Conservation (phyloP, 1,139 yeast species). For the Trichomonascaceae sp. region DNA sequence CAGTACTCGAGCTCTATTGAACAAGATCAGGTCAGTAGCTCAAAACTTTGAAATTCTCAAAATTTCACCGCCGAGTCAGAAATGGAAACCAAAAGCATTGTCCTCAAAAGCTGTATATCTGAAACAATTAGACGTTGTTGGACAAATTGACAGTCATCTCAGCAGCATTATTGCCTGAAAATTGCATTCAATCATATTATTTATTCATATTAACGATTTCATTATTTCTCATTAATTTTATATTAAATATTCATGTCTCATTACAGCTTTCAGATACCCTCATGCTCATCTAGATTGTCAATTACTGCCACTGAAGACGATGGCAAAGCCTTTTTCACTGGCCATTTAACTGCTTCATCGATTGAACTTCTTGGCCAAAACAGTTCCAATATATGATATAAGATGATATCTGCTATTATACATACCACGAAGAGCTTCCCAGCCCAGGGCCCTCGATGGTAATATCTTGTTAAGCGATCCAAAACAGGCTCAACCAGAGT, state of each 20-base stretch:
- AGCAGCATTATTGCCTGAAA: not conserved
- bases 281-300: not conserved
- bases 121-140: not conserved
- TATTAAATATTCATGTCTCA: not conserved
- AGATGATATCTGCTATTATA: conserved; percentile 69
- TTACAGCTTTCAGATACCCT: not conserved
- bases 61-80: not conserved
- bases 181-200: not conserved
- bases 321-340: conserved; percentile 25
- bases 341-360: conserved; percentile 78
- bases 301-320: conserved; percentile 1
- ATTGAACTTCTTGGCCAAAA: conserved; percentile 61
- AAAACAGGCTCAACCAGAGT: conserved; percentile 46
- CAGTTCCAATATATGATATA: conserved; percentile 60
- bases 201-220: not conserved
- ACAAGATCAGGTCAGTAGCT: not conserved
- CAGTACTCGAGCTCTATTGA: not conserved
- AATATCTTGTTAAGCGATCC: conserved; percentile 51
- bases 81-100: not conserved
- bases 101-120: not conserved
- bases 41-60: not conserved
- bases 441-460: conserved; percentile 76
- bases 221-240: not conserved
- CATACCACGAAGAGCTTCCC: conserved; percentile 75
- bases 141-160: not conserved